phyloP scores from a whole-genome alignment of 164 flowering plant genomes.

The Liquidambar formosana region DNA sequence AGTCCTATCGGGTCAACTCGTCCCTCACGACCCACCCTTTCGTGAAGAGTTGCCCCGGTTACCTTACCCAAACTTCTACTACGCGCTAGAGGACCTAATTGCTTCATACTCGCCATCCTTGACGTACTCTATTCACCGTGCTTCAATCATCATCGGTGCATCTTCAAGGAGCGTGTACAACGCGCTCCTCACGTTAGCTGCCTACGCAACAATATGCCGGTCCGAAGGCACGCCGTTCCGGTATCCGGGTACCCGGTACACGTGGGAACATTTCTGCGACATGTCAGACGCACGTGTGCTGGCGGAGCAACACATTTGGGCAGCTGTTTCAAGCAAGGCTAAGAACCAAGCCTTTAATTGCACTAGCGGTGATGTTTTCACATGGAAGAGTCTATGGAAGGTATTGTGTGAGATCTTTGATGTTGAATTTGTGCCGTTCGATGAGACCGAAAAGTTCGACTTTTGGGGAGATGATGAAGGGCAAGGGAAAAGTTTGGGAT shows the following conservation, averaged over 20 bases:
- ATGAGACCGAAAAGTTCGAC: conserved; percentile 22
- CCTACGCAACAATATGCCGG: conserved; percentile 25
- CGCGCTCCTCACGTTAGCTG: conserved; percentile 19
- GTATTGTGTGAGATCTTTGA: conserved; percentile 22
- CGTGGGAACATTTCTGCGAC: conserved; percentile 36
- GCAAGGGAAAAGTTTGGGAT: conserved; percentile 27
- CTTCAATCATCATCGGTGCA: conserved; percentile 34
- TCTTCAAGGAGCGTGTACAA: conserved; percentile 1
- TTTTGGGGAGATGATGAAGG: conserved; percentile 20
- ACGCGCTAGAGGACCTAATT: conserved; percentile 30
- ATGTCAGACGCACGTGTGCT: conserved; percentile 23
- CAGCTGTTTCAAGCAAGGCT: conserved; percentile 19
- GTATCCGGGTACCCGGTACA: conserved; percentile 29
- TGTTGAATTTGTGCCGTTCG: conserved; percentile 19
- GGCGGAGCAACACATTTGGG: conserved; percentile 42
- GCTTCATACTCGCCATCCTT: conserved; percentile 15
- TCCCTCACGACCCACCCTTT: conserved; percentile 27
- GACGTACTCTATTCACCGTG: conserved; percentile 36
- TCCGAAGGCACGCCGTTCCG: conserved; percentile 25
- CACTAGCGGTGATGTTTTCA: conserved; percentile 36
- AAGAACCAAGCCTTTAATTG: conserved; percentile 40
- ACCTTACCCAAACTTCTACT: conserved; percentile 36
- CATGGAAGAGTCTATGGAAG: conserved; percentile 33
- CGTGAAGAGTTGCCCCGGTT: conserved; percentile 19
- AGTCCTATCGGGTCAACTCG: not conserved